Percentiles rank a stretch among this genome's conserved stretches.
These are phyloP conservation scores for Candida morakotiae DNA, from an alignment of 805 yeast species.

Conservation along the genomic window DNA sequence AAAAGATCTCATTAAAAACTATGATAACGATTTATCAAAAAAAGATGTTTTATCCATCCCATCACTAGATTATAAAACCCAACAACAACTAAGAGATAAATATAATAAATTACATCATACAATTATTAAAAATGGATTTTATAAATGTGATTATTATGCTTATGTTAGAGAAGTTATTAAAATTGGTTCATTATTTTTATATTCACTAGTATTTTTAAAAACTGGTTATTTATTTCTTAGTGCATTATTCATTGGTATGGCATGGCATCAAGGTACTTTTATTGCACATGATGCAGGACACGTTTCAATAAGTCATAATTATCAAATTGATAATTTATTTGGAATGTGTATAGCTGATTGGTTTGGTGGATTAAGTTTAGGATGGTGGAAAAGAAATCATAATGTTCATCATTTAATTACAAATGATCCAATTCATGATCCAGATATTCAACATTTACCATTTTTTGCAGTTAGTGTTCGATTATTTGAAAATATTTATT, in stretches of 20 bases:
- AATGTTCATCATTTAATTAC: conserved; percentile 90
- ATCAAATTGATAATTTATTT: conserved; percentile 67
- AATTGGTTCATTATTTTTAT: conserved; percentile 49
- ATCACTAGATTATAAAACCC: conserved; percentile 63
- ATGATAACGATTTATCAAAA: conserved; percentile 52
- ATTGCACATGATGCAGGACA: conserved; percentile 92
- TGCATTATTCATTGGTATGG: conserved; percentile 65
- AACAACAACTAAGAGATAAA: conserved; percentile 47
- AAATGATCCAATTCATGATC: conserved; percentile 93
- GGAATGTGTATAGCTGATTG: conserved; percentile 74
- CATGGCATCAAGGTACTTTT: conserved; percentile 88
- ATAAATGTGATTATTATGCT: conserved; percentile 68
- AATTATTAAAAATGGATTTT: conserved; percentile 55
- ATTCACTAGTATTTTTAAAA: conserved; percentile 47
- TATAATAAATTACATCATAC: conserved; percentile 58
- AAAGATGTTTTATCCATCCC: conserved; percentile 60
- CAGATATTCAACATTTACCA: conserved; percentile 90
- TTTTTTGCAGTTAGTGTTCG: conserved; percentile 81
- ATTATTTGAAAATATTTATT: conserved; percentile 64
- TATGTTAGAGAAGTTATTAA: conserved; percentile 69
- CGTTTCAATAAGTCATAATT: conserved; percentile 75
- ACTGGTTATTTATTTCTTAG: conserved; percentile 44
- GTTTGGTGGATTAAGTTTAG: conserved; percentile 83
- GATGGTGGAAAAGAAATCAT: conserved; percentile 95
- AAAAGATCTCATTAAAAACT: conserved; percentile 46